Evolutionary conservation across 192 early-diverging fungal genomes (phyloP).

Genomic region (Pilobolus umbonatus): DNA sequence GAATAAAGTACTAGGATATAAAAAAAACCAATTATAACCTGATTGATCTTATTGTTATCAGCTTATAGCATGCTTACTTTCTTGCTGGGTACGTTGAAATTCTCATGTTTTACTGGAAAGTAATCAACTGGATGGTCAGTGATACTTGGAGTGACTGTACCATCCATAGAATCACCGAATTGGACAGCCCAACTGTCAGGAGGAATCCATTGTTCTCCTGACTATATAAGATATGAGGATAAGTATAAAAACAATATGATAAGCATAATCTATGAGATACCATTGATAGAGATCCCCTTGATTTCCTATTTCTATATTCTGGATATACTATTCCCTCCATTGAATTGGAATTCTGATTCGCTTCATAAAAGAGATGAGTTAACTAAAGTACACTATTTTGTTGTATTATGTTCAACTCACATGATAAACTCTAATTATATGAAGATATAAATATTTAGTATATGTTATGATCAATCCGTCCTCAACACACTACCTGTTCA

Average conservation of each 20-base stretch:
- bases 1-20: slow-evolving; percentile 59
- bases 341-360: slow-evolving; percentile 34
- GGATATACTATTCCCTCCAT: slow-evolving; percentile 46
- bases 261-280: background rate
- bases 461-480: background rate
- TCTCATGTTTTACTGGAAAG: slow-evolving; percentile 18
- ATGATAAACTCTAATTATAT: background rate
- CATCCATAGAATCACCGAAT: slow-evolving; percentile 26
- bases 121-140: slow-evolving; percentile 30
- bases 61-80: slow-evolving; percentile 14
- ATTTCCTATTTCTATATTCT: slow-evolving; percentile 20
- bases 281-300: background rate
- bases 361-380: slow-evolving; percentile 12
- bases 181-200: slow-evolving; percentile 74
- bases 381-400: background rate
- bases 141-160: background rate
- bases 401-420: slow-evolving; percentile 5
- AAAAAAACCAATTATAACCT: too few relatives aligned
- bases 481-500: background rate
- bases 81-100: slow-evolving; percentile 15
- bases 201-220: slow-evolving; percentile 60
- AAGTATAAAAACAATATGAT: too few relatives aligned
- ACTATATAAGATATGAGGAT: too few relatives aligned
- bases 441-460: too few relatives aligned
- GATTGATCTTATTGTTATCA: too few relatives aligned